Conservation (phyloP, 192 early-diverging fungal species). For the Oehlia diaphana region DNA sequence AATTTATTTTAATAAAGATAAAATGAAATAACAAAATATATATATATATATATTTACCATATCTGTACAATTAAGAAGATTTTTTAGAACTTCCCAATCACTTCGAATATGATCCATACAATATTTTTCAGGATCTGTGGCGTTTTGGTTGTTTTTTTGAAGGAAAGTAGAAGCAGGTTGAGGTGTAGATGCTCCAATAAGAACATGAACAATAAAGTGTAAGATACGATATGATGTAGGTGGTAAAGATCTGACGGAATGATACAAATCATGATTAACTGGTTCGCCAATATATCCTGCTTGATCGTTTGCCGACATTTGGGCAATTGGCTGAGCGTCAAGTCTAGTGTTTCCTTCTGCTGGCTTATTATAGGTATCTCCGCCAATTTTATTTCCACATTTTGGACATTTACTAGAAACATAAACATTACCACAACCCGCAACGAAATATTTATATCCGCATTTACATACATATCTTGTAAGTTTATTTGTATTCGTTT, state of each 20-base stretch:
- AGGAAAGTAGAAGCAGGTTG: background rate
- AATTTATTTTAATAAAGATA: too few species aligned
- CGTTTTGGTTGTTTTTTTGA: background rate
- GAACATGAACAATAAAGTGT: conserved; percentile 26
- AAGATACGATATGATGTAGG: conserved; percentile 30
- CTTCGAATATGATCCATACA: conserved; percentile 23
- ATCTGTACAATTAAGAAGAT: conserved; percentile 12
- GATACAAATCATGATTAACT: too few species aligned
- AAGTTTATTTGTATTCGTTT: background rate
- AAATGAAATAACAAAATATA: too few species aligned
- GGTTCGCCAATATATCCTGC: conserved; percentile 21
- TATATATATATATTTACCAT: background rate
- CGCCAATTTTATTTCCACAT: background rate
- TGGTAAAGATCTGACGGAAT: conserved; percentile 12
- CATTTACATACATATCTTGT: conserved; percentile 29
- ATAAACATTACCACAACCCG: conserved; percentile 5
- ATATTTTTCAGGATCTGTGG: background rate
- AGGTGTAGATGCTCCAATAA: background rate
- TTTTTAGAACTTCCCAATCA: conserved; percentile 22
- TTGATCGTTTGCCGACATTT: background rate
- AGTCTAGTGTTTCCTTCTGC: too few species aligned
- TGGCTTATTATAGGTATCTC: too few species aligned
- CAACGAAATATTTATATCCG: conserved; percentile 24
- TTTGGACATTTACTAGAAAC: conserved; percentile 13
- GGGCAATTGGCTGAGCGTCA: too few species aligned